Percentiles rank a stretch among this genome's conserved stretches.
Evolutionary conservation across 345 rosid species (phyloP).

Genomic region (Salix suchowensis): DNA sequence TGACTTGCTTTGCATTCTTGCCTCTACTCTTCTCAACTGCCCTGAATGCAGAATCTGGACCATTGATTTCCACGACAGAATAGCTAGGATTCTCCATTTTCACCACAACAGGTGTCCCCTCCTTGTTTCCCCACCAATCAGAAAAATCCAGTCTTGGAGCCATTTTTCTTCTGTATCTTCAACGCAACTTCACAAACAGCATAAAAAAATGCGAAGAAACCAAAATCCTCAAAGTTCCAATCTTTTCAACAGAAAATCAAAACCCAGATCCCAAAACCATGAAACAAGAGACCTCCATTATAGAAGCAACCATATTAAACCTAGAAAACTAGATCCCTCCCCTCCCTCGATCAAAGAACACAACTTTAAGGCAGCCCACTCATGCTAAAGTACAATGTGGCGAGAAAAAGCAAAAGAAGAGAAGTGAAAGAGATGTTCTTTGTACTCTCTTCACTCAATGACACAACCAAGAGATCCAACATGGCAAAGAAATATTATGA

Average conservation of each 20-base stretch:
- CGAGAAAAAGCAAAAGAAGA: conserved; percentile 21
- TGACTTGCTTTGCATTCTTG: conserved; percentile 82
- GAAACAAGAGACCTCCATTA: conserved; percentile 31
- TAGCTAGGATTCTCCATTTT: conserved; percentile 84
- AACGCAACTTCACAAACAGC: neutral
- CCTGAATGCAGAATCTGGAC: conserved; percentile 81
- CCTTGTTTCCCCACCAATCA: conserved; percentile 64
- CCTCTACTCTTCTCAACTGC: conserved; percentile 79
- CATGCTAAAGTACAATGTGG: conserved; percentile 32
- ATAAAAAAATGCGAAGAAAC: conserved; percentile 5
- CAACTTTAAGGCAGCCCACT: conserved; percentile 23
- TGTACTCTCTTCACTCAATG: conserved; percentile 8
- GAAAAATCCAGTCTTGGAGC: conserved; percentile 67
- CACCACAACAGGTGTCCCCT: conserved; percentile 78
- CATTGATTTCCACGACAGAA: conserved; percentile 79
- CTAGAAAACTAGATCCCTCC: conserved; percentile 20
- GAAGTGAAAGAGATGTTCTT: neutral
- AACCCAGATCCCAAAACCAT: conserved; percentile 47
- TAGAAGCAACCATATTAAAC: conserved; percentile 12
- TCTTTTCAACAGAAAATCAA: conserved; percentile 16
- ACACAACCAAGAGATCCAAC: conserved; percentile 20
- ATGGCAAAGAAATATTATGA: conserved; percentile 35
- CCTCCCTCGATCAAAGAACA: conserved; percentile 4
- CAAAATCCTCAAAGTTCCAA: neutral
- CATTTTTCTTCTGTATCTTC: conserved; percentile 31